A percentile compares a stretch with the other conserved stretches of the same genome.
These are phyloP conservation scores for Lophiostoma macrostomum DNA, from an alignment of 495 filamentous ascomycete species.

Conservation along the genomic window DNA sequence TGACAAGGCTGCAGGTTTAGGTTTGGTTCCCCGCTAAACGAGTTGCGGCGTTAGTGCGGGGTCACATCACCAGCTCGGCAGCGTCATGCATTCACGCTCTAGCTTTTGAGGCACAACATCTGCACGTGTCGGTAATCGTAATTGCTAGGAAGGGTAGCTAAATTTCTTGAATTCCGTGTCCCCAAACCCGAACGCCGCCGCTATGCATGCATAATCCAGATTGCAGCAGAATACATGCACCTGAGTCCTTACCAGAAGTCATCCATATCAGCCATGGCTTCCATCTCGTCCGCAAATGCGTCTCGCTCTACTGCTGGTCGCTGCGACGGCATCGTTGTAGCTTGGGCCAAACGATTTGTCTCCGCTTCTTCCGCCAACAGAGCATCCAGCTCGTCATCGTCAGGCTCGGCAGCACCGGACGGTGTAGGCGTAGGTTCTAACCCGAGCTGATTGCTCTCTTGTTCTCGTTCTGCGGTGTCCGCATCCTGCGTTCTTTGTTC, in stretches of 20 bases:
- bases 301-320: conserved; percentile 19
- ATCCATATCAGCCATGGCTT: conserved; percentile 65
- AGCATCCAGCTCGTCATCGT: conserved; percentile 50
- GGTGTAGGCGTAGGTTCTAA: not conserved
- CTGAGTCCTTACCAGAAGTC: conserved; percentile 50
- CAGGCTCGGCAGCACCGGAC: conserved; percentile 21
- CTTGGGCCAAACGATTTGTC: not conserved
- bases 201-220: conserved; percentile 6
- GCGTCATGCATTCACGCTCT: too few species aligned
- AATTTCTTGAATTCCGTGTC: too few species aligned
- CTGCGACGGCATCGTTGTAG: not conserved
- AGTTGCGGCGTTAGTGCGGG: too few species aligned
- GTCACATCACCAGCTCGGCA: too few species aligned
- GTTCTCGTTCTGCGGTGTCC: not conserved
- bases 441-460: not conserved
- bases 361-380: conserved; percentile 42
- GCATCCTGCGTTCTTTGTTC: not conserved
- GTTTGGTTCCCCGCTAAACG: too few species aligned
- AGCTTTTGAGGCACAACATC: too few species aligned
- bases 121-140: too few species aligned
- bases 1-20: too few species aligned
- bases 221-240: not conserved
- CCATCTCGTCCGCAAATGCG: conserved; percentile 60
- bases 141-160: too few species aligned
- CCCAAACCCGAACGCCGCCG: conserved; percentile 13